Evolutionary conservation across 768 basidiomycete species (phyloP).

Genomic region (Infundibulicybe gibba): DNA sequence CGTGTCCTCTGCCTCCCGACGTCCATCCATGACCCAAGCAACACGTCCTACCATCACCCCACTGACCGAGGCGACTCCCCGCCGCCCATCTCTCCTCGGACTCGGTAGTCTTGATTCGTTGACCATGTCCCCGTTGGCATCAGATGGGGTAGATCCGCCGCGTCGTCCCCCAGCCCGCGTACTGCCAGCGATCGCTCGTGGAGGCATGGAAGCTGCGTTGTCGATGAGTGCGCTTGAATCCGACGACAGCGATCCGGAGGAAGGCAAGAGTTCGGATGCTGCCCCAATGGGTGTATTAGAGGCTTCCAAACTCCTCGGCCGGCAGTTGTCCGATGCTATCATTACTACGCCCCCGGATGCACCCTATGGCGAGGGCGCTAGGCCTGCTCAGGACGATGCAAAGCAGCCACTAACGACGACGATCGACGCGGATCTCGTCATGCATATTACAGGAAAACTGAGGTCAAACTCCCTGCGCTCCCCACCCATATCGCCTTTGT

Average conservation of each 20-base stretch:
- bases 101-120: constrained; percentile 25
- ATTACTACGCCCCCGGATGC: constrained; percentile 11
- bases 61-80: constrained; percentile 16
- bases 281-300: constrained; percentile 15
- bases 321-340: constrained; percentile 39
- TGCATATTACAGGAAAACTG: constrained; percentile 38
- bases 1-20: constrained; percentile 5
- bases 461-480: constrained; percentile 37
- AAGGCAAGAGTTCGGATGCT: not conserved
- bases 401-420: not conserved
- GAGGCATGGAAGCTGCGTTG: constrained; percentile 20
- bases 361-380: constrained; percentile 9
- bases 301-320: constrained; percentile 33
- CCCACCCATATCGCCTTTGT: constrained; percentile 13
- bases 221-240: constrained; percentile 53
- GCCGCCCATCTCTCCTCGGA: constrained; percentile 27
- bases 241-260: constrained; percentile 24
- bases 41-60: constrained; percentile 18
- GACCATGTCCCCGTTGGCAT: constrained; percentile 35
- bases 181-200: constrained; percentile 11
- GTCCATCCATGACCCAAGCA: constrained; percentile 19
- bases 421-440: constrained; percentile 28
- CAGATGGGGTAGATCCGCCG: constrained; percentile 14
- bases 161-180: no score
- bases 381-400: constrained; percentile 5